Evolutionary conservation across 2,329 filamentous ascomycete species (phyloP), one percentile per base, ranked within the genome.

Genomic region (Pseudogymnoascus sp.): DNA sequence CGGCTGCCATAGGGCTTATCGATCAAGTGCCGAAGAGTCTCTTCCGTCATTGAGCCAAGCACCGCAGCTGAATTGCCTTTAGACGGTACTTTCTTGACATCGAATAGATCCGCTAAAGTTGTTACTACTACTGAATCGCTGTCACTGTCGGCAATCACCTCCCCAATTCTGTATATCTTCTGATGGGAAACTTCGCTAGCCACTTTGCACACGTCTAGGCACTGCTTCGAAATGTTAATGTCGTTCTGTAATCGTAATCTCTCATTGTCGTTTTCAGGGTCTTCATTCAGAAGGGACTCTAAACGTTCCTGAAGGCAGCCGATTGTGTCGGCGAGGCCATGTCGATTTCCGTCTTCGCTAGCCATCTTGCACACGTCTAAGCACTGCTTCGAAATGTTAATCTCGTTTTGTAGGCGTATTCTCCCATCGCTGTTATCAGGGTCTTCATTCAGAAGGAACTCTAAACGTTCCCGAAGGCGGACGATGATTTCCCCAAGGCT

Each of bases 101-200:
- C 71, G 64, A 79, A 78, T 62, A 79, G 70, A 72, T 78, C 77
- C 41, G 75, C 76, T 65, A 77, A 67, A 65, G 76, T 78, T 64
- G 72, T 78, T 64, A 79, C 71, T 64, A 79, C 73, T 31, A 78
- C 64, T 65, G 63, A 57, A 34, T 65, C 28, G 67, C 63, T n/a
- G 43, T 23, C 41, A 45, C 41, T n/a, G 23, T 45, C 41, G 41
- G 41, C 19, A 31, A 34, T 60, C 54, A 60, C 25, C 54, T 62
- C 60, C 13, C 37, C 60, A 43, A 62, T 31, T 62, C 60, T 62
- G 66, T 74, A 73, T 63, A 74, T 69, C 63, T 74, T 77, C 64
- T 73, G 72, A 61, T 67, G 63, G 3, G 72, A 69, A 65, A 73
- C 28, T 10, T 31, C 28, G 28, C 6, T 31, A 31, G 28, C 28